phyloP scores from a whole-genome alignment of 495 filamentous ascomycete genomes.

The Chaetomidium leptoderma region DNA sequence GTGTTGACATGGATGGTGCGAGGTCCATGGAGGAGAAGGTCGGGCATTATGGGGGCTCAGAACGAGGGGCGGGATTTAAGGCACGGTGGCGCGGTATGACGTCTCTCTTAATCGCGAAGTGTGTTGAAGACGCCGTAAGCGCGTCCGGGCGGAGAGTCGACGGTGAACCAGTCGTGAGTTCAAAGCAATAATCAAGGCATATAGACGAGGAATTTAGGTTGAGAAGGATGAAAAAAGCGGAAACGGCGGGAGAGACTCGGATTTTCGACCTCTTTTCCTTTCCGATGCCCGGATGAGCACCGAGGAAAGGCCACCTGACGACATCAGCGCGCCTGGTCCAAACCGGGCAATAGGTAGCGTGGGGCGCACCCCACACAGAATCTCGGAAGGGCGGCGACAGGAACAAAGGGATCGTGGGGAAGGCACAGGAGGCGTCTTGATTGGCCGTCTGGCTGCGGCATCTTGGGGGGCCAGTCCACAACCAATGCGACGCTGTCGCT shows the following conservation, averaged over 20 bases:
- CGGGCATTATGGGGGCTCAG: conserved; percentile 19
- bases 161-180: too few species aligned
- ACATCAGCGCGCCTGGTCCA: conserved; percentile 1
- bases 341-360: conserved; percentile 1
- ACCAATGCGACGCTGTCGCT: neutral
- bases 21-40: conserved; percentile 25
- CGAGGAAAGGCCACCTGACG: conserved; percentile 17
- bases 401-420: conserved; percentile 14
- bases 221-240: neutral
- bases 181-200: neutral
- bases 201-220: neutral
- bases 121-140: neutral
- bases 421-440: neutral
- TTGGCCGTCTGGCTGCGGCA: neutral
- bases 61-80: neutral
- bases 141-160: too few species aligned
- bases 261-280: neutral
- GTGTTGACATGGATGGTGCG: conserved; percentile 14
- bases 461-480: neutral
- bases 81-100: neutral
- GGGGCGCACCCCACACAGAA: conserved; percentile 1
- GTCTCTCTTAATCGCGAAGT: neutral
- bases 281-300: neutral
- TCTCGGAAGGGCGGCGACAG: neutral
- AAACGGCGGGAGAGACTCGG: neutral